Evolutionary conservation across 169 alveolate species (phyloP).

Genomic region (Cryptosporidium bovis): DNA sequence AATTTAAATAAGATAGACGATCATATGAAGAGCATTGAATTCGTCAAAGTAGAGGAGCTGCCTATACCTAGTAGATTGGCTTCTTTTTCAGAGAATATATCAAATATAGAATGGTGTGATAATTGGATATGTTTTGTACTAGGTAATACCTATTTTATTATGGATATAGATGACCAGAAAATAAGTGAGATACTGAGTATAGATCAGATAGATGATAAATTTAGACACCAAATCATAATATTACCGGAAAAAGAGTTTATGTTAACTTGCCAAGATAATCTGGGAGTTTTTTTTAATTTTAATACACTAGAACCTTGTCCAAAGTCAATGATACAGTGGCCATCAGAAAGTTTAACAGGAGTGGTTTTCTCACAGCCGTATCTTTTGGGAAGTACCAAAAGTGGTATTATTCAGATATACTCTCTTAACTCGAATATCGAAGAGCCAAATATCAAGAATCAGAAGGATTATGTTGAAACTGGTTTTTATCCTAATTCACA

Average conservation of each 20-base stretch:
- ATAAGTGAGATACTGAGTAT: slow-evolving; percentile 39
- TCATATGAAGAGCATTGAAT: slow-evolving; percentile 8
- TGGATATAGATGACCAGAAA: slow-evolving; percentile 52
- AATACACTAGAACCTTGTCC: slow-evolving; percentile 53
- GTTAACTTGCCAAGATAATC: slow-evolving; percentile 68
- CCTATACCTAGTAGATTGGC: slow-evolving; percentile 38
- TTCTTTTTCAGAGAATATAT: slow-evolving; percentile 21
- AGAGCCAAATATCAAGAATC: background rate
- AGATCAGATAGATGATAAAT: slow-evolving; percentile 35
- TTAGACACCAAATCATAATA: slow-evolving; percentile 25
- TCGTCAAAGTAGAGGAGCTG: slow-evolving; percentile 30
- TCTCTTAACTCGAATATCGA: slow-evolving; percentile 39
- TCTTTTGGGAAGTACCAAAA: slow-evolving; percentile 64
- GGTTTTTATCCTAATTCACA: background rate
- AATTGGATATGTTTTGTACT: slow-evolving; percentile 60
- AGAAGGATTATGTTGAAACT: background rate
- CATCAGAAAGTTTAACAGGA: slow-evolving; percentile 65
- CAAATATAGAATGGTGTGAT: slow-evolving; percentile 71
- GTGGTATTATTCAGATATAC: slow-evolving; percentile 57
- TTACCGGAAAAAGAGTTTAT: slow-evolving; percentile 62
- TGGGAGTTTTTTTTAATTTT: slow-evolving; percentile 58
- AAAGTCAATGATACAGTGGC: slow-evolving; percentile 72
- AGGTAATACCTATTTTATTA: slow-evolving; percentile 34
- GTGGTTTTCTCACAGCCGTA: slow-evolving; percentile 62
- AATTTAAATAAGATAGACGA: background rate